Evolutionary conservation across 345 rosid genomes (phyloP).

Genomic region (Brassica carinata): DNA sequence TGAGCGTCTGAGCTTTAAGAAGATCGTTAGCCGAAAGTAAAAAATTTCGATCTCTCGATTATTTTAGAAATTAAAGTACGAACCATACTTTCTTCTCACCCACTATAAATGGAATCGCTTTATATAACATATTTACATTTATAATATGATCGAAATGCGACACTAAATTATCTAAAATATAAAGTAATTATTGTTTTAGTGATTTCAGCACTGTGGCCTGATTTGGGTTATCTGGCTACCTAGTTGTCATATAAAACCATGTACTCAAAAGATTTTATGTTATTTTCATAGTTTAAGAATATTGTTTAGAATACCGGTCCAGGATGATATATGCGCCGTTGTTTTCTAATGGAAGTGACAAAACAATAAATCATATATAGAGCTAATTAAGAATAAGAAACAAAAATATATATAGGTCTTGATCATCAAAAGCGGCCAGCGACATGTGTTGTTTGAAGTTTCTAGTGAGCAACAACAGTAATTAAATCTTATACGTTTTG

Average conservation of each 20-base stretch:
- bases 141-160: constrained; percentile 16
- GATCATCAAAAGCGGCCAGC: background rate
- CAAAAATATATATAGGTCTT: background rate
- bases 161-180: constrained; percentile 3
- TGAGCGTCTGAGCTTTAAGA: constrained; percentile 13
- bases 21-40: constrained; percentile 30
- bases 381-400: background rate
- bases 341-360: background rate
- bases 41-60: background rate
- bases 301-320: no score
- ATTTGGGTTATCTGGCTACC: constrained; percentile 21
- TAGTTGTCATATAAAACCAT: constrained; percentile 27
- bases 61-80: background rate
- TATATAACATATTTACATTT: background rate
- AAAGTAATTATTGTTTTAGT: constrained; percentile 26
- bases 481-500: no score
- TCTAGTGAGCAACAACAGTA: background rate
- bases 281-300: background rate
- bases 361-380: background rate
- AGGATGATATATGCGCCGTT: no score
- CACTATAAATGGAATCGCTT: background rate
- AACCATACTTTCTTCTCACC: constrained; percentile 24
- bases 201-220: constrained; percentile 4
- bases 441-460: background rate
- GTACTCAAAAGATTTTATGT: background rate